phyloP scores from a whole-genome alignment of 768 basidiomycete genomes.

The Kwoniella sp. region DNA sequence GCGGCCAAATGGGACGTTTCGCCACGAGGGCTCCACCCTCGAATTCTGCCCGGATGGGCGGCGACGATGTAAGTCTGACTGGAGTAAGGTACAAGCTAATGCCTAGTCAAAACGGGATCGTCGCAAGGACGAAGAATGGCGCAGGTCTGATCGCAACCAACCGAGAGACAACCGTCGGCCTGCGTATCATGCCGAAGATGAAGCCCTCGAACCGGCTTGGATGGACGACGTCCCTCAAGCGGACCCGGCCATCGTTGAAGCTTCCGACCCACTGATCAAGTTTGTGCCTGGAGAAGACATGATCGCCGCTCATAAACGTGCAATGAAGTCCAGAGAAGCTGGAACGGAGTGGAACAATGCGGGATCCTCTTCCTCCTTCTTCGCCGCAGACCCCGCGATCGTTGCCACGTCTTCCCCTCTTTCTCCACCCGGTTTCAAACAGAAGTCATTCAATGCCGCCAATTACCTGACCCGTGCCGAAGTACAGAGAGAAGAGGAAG shows the following conservation, averaged over 20 bases:
- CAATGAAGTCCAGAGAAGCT: constrained; percentile 23
- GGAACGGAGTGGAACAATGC: constrained; percentile 17
- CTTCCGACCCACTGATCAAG: constrained; percentile 24
- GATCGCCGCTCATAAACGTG: constrained; percentile 39
- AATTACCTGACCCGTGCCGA: constrained; percentile 32
- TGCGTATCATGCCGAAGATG: constrained; percentile 19
- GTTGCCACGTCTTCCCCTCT: constrained; percentile 5
- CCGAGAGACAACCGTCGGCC: constrained; percentile 5
- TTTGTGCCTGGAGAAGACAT: constrained; percentile 43
- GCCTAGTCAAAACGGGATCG: not conserved
- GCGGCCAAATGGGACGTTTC: constrained; percentile 34
- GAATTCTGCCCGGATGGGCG: constrained; percentile 4
- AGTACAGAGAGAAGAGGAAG: constrained; percentile 10
- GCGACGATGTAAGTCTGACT: constrained; percentile 16
- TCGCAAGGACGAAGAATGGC: constrained; percentile 13
- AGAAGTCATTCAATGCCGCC: constrained; percentile 37
- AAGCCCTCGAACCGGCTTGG: constrained; percentile 35
- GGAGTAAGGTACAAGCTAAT: not conserved
- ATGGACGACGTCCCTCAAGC: constrained; percentile 27
- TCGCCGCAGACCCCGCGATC: constrained; percentile 15
- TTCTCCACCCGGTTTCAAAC: constrained; percentile 7
- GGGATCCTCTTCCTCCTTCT: constrained; percentile 11
- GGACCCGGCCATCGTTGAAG: constrained; percentile 17
- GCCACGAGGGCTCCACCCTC: constrained; percentile 6
- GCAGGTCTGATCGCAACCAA: not conserved